Base-by-base conservation (phyloP, 305 asterid genomes). In the Fraxinus nigra region DNA sequence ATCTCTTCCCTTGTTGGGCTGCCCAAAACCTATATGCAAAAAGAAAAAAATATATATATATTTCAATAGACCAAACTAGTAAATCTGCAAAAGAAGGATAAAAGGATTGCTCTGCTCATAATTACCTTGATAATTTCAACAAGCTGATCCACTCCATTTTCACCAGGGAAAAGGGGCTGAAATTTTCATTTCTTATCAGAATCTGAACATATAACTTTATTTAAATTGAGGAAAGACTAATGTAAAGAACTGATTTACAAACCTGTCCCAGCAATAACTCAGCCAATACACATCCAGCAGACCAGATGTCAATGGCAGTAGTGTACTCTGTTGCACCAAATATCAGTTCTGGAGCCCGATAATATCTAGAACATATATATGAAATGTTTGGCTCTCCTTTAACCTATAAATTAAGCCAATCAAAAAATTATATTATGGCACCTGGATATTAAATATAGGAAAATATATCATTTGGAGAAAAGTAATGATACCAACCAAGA, bases 111-210 rank as follows among this genome's bases (percentile, higher is more conserved):
- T 18, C 3, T 16, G 67, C 24, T 16, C 9, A 56, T 18, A 51
- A 78, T 84, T 85, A 90, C 97, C 97, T 93, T 91, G 81, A 92
- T 90, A 85, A 92, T 92, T 82, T 93, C 97, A 80, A 92, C 97
- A 75, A 93, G 96, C 85, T 92, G 96, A 79, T 92, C 97, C 0
- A 93, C 93, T 73, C 96, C 91, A 80, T 93, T 92, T 88, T 93
- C 97, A 69, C 96, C 97, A 30, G 96, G 92, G 75, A 93, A 93
- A 80, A 93, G 90, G n/a, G 95, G 97, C 97, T 93, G 90, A 77
- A 85, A 85, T 70, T 79, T 76, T 78, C 79, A 82, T 32, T 56
- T n/a, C 8, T 5, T 0, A 18, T 56, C 26, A 56, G 67, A 56
- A 48, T 48, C 18, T 48, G 20, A 14, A 13, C 59, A 18, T 18